phyloP scores from a whole-genome alignment of 495 filamentous ascomycete species.

The Aspergillus conjunctus region DNA sequence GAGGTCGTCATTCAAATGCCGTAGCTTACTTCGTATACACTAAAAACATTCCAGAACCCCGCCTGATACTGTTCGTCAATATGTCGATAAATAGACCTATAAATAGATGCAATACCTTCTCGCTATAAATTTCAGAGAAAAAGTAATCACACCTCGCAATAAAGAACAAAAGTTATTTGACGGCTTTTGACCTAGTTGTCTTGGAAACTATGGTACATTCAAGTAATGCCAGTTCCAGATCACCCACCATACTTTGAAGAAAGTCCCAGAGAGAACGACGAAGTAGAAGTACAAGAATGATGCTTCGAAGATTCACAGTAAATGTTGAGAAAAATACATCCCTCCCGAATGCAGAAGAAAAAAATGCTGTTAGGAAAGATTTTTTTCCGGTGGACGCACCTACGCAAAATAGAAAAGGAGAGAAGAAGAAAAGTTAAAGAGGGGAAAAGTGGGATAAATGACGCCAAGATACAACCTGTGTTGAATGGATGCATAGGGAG shows the following conservation, averaged over 20 bases:
- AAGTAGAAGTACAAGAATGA: not conserved
- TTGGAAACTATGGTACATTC: conserved; percentile 4
- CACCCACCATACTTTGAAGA: not conserved
- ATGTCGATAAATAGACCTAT: too few species aligned
- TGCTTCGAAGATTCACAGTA: not conserved
- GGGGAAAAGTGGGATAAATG: conserved; percentile 4
- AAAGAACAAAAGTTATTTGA: too few species aligned
- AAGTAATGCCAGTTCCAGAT: conserved; percentile 1
- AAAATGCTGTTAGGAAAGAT: not conserved
- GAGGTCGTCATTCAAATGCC: conserved; percentile 51
- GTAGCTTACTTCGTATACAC: not conserved
- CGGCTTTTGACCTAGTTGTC: not conserved
- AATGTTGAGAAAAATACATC: not conserved
- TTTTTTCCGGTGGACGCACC: not conserved
- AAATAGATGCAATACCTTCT: too few species aligned
- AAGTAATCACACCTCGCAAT: not conserved
- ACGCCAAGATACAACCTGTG: conserved; percentile 10
- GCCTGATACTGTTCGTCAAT: too few species aligned
- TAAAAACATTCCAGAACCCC: too few species aligned
- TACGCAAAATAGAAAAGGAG: not conserved
- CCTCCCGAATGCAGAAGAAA: not conserved
- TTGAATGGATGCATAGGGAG: conserved; percentile 3
- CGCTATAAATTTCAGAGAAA: not conserved
- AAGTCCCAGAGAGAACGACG: not conserved
- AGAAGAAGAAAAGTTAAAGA: not conserved